Evolutionary conservation across 2,329 filamentous ascomycete species (phyloP).

Genomic region (Lachnellula hyalina): DNA sequence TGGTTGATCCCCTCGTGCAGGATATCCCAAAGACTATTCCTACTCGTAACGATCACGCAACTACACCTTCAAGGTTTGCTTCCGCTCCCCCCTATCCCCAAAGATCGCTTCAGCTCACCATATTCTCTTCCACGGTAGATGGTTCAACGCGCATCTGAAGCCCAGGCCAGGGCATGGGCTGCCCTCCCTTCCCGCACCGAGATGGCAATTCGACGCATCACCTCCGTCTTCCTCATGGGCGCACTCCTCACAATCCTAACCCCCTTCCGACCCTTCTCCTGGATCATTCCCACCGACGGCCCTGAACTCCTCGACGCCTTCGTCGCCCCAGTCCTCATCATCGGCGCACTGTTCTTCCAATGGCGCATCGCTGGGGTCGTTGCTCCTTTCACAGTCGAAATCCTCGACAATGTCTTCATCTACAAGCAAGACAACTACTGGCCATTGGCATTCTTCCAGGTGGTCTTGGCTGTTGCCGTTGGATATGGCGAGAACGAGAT

Average conservation of each 20-base stretch:
- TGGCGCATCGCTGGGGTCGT: slow-evolving; percentile 19
- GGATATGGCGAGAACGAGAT: slow-evolving; percentile 12
- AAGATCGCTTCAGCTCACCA: not conserved
- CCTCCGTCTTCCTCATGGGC: slow-evolving; percentile 15
- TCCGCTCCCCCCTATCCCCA: not conserved
- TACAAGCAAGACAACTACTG: slow-evolving; percentile 19
- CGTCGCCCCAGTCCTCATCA: slow-evolving; percentile 14
- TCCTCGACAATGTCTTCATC: slow-evolving; percentile 10
- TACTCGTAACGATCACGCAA: not conserved
- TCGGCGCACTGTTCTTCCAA: slow-evolving; percentile 18
- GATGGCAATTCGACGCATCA: slow-evolving; percentile 17
- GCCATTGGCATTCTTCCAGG: slow-evolving; percentile 10
- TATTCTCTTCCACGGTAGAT: slow-evolving; percentile 2
- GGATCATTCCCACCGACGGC: slow-evolving; percentile 11
- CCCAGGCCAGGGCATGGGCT: slow-evolving; percentile 9
- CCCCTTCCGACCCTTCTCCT: slow-evolving; percentile 20
- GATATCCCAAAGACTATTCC: not conserved
- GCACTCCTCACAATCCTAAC: slow-evolving; percentile 16
- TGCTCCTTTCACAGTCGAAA: slow-evolving; percentile 6
- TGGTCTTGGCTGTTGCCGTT: slow-evolving; percentile 6
- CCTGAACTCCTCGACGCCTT: slow-evolving; percentile 17
- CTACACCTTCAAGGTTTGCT: not conserved
- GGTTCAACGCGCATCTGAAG: slow-evolving; percentile 12
- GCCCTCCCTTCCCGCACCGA: slow-evolving; percentile 14
- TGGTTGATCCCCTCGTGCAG: not conserved